Evolutionary conservation across 345 rosid species (phyloP).

Genomic region (Euphorbia tirucalli): DNA sequence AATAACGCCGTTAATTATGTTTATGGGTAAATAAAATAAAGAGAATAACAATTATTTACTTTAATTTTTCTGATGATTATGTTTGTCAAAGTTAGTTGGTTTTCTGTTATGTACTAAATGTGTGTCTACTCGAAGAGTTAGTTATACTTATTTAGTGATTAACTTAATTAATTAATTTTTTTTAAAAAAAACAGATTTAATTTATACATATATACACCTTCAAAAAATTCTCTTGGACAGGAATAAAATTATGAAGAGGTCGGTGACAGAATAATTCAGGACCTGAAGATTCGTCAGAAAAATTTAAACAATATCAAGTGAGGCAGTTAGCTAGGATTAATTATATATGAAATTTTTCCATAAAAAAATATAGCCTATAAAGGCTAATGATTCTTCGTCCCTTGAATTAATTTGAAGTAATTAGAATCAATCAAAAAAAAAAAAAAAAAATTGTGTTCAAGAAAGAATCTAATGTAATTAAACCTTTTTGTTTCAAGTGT

Average conservation of each 20-base stretch:
- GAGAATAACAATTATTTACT: neutral
- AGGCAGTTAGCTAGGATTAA: constrained; percentile 6
- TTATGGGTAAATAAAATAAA: neutral
- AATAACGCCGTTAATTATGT: too few species aligned
- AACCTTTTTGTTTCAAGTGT: neutral
- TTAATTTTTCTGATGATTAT: too few species aligned
- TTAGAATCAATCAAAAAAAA: neutral
- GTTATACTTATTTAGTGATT: neutral
- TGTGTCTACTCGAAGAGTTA: neutral
- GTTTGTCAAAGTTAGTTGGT: neutral
- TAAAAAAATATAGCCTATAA: neutral
- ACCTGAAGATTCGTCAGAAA: constrained; percentile 6
- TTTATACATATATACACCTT: neutral
- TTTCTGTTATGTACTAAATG: neutral
- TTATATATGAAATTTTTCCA: too few species aligned
- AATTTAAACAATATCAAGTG: neutral
- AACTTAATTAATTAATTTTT: neutral
- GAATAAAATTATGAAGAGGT: constrained; percentile 1
- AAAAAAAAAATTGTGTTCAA: too few species aligned
- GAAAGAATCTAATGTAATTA: neutral
- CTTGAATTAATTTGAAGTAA: neutral
- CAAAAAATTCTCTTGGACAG: neutral
- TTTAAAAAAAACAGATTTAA: neutral
- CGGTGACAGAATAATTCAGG: constrained; percentile 16
- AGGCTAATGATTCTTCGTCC: neutral